phyloP scores from a whole-genome alignment of 768 basidiomycete genomes.

The Agrocybe pediades region DNA sequence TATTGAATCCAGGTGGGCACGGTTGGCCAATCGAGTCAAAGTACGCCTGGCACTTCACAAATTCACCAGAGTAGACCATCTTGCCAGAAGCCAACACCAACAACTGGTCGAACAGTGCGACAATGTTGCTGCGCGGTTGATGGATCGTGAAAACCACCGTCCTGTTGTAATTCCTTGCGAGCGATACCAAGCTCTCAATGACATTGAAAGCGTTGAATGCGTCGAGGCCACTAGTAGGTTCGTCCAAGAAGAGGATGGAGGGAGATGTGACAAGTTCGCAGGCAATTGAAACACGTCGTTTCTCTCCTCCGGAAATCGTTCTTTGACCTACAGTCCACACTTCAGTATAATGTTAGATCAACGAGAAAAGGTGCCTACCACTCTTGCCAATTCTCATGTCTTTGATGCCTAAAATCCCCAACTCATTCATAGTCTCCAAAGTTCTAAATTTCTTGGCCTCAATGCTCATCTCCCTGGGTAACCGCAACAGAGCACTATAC shows the following conservation, averaged over 20 bases:
- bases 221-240: slow-evolving; percentile 96
- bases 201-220: slow-evolving; percentile 96
- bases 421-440: slow-evolving; percentile 93
- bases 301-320: slow-evolving; percentile 97
- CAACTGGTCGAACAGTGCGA: slow-evolving; percentile 92
- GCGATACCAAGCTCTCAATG: slow-evolving; percentile 81
- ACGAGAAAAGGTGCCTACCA: slow-evolving; percentile 46
- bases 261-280: slow-evolving; percentile 98
- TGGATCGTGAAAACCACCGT: slow-evolving; percentile 98
- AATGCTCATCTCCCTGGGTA: slow-evolving; percentile 93
- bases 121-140: slow-evolving; percentile 97
- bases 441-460: slow-evolving; percentile 96
- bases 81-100: slow-evolving; percentile 84
- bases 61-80: slow-evolving; percentile 82
- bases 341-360: not conserved
- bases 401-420: slow-evolving; percentile 91
- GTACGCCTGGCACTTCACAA: slow-evolving; percentile 75
- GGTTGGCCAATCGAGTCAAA: slow-evolving; percentile 76
- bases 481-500: slow-evolving; percentile 86
- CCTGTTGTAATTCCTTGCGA: slow-evolving; percentile 88
- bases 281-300: slow-evolving; percentile 94
- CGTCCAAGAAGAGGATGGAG: slow-evolving; percentile 94
- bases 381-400: slow-evolving; percentile 88
- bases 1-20: slow-evolving; percentile 94
- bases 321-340: slow-evolving; percentile 57